These are phyloP conservation scores for Agarophyton chilense DNA, from an alignment of 23 red algal species.

Conservation along the genomic window DNA sequence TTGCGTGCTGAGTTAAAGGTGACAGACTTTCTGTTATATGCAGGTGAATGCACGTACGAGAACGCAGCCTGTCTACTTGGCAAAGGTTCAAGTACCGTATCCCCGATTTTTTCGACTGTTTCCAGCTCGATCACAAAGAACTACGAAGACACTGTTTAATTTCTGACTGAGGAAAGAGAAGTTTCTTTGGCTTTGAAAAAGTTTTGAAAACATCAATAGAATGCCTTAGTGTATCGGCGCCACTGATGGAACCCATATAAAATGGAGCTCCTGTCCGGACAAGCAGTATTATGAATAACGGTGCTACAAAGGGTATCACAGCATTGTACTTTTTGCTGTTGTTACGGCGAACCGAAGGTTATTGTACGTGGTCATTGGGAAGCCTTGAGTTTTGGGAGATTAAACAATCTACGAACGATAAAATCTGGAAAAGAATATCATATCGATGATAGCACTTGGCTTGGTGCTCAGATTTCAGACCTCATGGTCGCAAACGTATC, in stretches of 20 bases:
- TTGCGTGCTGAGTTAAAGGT: neutral
- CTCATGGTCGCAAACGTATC: neutral
- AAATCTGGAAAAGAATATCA: slow-evolving; percentile 12
- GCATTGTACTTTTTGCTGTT: slow-evolving; percentile 30
- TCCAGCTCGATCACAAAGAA: neutral
- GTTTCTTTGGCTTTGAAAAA: neutral
- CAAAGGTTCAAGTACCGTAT: neutral
- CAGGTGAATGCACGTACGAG: neutral
- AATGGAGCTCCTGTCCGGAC: neutral
- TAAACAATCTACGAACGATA: neutral
- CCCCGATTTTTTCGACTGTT: neutral
- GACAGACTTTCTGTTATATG: slow-evolving; percentile 6
- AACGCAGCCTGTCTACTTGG: neutral
- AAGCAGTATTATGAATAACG: slow-evolving; percentile 33
- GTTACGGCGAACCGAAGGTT: neutral
- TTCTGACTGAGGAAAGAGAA: neutral
- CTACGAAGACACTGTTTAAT: neutral
- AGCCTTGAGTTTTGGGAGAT: slow-evolving; percentile 23
- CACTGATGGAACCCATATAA: slow-evolving; percentile 28
- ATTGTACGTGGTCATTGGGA: slow-evolving; percentile 11
- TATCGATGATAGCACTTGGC: neutral
- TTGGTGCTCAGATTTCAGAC: slow-evolving; percentile 8
- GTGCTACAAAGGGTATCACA: slow-evolving; percentile 18
- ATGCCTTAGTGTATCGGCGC: slow-evolving; percentile 40
- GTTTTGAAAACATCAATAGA: neutral